These are phyloP conservation scores for Spirogloea muscicola DNA, from an alignment of 139 green algal species.

Conservation along the genomic window DNA sequence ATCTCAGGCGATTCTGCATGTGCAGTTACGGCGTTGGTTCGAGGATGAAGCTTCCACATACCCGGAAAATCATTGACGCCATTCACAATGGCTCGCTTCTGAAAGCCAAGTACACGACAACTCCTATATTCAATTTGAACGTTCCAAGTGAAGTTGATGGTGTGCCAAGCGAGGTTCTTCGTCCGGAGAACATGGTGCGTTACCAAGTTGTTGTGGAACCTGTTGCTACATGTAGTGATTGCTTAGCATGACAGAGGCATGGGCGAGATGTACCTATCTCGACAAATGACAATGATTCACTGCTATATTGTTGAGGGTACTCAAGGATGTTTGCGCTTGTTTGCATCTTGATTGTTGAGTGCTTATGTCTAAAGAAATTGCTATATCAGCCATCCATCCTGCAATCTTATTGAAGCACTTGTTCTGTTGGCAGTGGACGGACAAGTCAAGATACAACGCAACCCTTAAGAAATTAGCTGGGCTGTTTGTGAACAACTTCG, in stretches of 20 bases:
- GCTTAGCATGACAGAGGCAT: too few relatives aligned
- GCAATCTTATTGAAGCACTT: too few relatives aligned
- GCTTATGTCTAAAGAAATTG: too few relatives aligned
- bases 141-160: conserved; percentile 57
- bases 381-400: too few relatives aligned
- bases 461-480: conserved; percentile 27
- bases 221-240: too few relatives aligned
- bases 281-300: too few relatives aligned
- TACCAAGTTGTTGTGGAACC: too few relatives aligned
- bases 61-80: conserved; percentile 90
- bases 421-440: conserved; percentile 27
- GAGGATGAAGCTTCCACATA: conserved; percentile 87
- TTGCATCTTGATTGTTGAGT: too few relatives aligned
- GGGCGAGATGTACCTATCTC: too few relatives aligned
- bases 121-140: conserved; percentile 80
- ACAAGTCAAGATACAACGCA: conserved; percentile 23
- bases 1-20: too few relatives aligned
- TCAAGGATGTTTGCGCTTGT: too few relatives aligned
- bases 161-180: conserved; percentile 72
- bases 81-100: conserved; percentile 82
- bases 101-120: conserved; percentile 49
- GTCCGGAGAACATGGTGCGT: conserved; percentile 30
- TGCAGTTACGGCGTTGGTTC: conserved; percentile 69
- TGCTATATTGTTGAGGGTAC: too few relatives aligned
- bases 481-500: conserved; percentile 40